Evolutionary conservation across 2,329 filamentous ascomycete genomes (phyloP).

Genomic region (Monilinia polystroma): DNA sequence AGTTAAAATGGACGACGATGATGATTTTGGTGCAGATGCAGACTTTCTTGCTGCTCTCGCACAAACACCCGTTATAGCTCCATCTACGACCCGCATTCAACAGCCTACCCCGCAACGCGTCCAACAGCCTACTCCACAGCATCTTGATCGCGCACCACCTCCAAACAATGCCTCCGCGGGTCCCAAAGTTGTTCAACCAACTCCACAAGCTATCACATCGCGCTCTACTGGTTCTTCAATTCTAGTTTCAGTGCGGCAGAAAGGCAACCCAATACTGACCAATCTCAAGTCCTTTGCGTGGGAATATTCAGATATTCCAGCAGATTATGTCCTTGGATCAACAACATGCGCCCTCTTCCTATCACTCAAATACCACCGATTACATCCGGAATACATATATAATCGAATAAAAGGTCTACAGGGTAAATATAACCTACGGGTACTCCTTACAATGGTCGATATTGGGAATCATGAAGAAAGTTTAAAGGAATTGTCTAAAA

Average conservation of each 20-base stretch:
- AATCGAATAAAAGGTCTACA: slow-evolving; percentile 82
- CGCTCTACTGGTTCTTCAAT: slow-evolving; percentile 70
- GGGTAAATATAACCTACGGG: slow-evolving; percentile 80
- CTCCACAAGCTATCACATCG: slow-evolving; percentile 77
- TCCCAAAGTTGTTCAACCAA: slow-evolving; percentile 76
- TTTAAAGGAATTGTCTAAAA: slow-evolving; percentile 87
- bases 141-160: slow-evolving; percentile 52
- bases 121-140: slow-evolving; percentile 54
- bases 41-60: slow-evolving; percentile 57
- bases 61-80: slow-evolving; percentile 43
- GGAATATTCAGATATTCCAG: slow-evolving; percentile 97
- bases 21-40: slow-evolving; percentile 56
- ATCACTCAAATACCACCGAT: slow-evolving; percentile 92
- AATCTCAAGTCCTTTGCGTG: slow-evolving; percentile 80
- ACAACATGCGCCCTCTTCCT: slow-evolving; percentile 92
- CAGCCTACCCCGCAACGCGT: slow-evolving; percentile 44
- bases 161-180: slow-evolving; percentile 37
- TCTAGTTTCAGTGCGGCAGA: slow-evolving; percentile 86
- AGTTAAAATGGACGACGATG: slow-evolving; percentile 48
- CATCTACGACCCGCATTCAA: slow-evolving; percentile 34
- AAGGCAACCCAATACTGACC: slow-evolving; percentile 89
- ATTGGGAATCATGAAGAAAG: slow-evolving; percentile 92
- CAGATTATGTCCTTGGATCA: slow-evolving; percentile 83
- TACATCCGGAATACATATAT: slow-evolving; percentile 98
- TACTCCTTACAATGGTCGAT: slow-evolving; percentile 89